Evolutionary conservation across 2,329 filamentous ascomycete species (phyloP), one percentile per base, ranked within the genome.

Genomic region (Mariannaea elegans): DNA sequence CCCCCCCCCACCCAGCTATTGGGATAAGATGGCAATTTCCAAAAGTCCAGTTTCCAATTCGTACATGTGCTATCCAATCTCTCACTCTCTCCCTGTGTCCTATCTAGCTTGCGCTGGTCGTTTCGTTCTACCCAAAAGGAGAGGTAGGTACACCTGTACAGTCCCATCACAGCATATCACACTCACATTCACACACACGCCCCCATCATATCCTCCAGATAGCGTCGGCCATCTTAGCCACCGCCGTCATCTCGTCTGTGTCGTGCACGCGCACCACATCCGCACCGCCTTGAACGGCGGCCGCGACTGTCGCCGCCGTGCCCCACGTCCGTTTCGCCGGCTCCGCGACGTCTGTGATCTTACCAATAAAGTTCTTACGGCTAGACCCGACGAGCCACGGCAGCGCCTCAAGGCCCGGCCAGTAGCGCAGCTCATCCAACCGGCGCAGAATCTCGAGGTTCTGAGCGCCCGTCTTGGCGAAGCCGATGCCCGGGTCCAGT

Each of bases 191-290:
- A 13, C 7, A n/a, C 39, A 13, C 14, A 14, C 38, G 41, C 16
- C 18, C 23, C 18, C 10, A 36, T 52, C 58, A 78, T 38, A 80
- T 78, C 67, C 92, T 83, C 86, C 92, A 97, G 54, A 97, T 93
- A n/a, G 93, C 94, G 83, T 98, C 94, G 8, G 92, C 87, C 89
- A 98, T 94, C 73, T 85, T 90, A 2, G 87, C 88, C 29, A 97
- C 93, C 76, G 93, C 85, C 38, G 78, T 82, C 94, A 98, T 98
- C 80, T 95, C 91, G 56, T 81, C 78, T 13, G 94, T 91, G 79
- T 98, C 94, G 78, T 99, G 95, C 39, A 99, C 93, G 50, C 95
- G 84, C 44, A 98, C 89, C 59, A 99, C 88, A 80, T 98, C 94
- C 21, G 94, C 94, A 3, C 95, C 95, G 7, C 92, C 92, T 62